These are phyloP conservation scores for Herpotrichia juniperi DNA, from an alignment of 2,329 filamentous ascomycete species.

Conservation along the genomic window DNA sequence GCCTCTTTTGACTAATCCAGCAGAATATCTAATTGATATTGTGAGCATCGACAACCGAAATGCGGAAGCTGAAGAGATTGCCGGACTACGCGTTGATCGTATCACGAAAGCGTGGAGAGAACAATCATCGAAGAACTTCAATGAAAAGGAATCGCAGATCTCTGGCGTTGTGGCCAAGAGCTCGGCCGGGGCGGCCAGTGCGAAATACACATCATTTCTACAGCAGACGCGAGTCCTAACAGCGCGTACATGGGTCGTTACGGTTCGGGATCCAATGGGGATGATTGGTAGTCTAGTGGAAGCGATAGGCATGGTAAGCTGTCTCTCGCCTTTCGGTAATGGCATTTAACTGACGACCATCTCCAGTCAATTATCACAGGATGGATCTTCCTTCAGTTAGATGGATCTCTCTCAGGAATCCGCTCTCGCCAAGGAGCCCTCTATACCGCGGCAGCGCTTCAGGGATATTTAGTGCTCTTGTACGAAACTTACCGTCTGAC, in stretches of 20 bases:
- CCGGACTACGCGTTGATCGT: conserved; percentile 63
- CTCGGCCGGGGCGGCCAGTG: conserved; percentile 17
- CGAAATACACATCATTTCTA: conserved; percentile 61
- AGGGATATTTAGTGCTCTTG: conserved; percentile 77
- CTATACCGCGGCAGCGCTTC: conserved; percentile 73
- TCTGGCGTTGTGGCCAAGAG: conserved; percentile 5
- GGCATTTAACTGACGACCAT: neutral
- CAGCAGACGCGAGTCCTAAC: conserved; percentile 72
- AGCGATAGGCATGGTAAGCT: conserved; percentile 66
- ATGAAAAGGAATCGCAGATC: conserved; percentile 19
- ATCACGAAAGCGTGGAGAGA: conserved; percentile 66
- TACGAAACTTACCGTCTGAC: conserved; percentile 79
- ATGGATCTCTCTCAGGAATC: conserved; percentile 71
- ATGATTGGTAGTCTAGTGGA: conserved; percentile 74
- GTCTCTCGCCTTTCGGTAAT: neutral
- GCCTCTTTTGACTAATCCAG: conserved; percentile 77
- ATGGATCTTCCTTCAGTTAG: conserved; percentile 73
- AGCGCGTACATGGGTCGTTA: conserved; percentile 71
- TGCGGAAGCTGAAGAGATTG: conserved; percentile 67
- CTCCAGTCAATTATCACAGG: conserved; percentile 64
- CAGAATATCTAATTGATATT: conserved; percentile 76
- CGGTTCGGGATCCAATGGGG: conserved; percentile 77
- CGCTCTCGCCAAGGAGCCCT: conserved; percentile 74
- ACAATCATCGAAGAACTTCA: conserved; percentile 17
- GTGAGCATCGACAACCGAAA: conserved; percentile 76